Evolutionary conservation across 805 yeast species (phyloP), one percentile per base, ranked within the genome.

Genomic region (Saturnispora ahearnii): DNA sequence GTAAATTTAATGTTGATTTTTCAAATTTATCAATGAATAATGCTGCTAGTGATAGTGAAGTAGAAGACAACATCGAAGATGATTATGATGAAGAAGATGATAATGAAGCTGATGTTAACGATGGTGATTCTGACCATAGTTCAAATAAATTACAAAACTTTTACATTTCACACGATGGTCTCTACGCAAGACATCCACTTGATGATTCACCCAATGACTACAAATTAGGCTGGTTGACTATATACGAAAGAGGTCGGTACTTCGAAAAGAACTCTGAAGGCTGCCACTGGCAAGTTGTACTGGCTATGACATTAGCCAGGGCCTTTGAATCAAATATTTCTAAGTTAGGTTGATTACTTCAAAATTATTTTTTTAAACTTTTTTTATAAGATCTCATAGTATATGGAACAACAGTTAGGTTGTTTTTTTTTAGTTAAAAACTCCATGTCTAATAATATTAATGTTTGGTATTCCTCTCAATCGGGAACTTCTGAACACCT

Each of bases 401-500:
- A 26, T 21, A 6, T 36, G 40, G 15, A 36, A 18, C 12, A 15
- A 8, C 9, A 2, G 3, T 26, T 11, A 36, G 21, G 40, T 36
- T 15, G 5, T n/a, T 22, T 18, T 22, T 13, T 18, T n/a, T 6
- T 18, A 18, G 12, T 18, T 18, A 11, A 22, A 18, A 13, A 18
- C 22, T 22, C 12, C 10, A 31, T 45, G 31, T 13, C 44, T 3
- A 42, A 31, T 45, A 34, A 11, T 5, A 37, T 45, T 5, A 45
- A 37, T 24, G 79, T 89, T 2, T 75, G 88, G 54, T 90, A 76
- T 63, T 96, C 95, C 9, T 85, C 96, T 11, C 97, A 89, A 68
- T 89, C 97, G 9, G 96, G 96, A 48, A 90, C 97, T 18, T 91
- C 96, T 26, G 95, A 88, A 66, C 96, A 86, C 58, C 84, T 86